Conservation (phyloP, 1,284 basidiomycete species). For the Chiua sp. region DNA sequence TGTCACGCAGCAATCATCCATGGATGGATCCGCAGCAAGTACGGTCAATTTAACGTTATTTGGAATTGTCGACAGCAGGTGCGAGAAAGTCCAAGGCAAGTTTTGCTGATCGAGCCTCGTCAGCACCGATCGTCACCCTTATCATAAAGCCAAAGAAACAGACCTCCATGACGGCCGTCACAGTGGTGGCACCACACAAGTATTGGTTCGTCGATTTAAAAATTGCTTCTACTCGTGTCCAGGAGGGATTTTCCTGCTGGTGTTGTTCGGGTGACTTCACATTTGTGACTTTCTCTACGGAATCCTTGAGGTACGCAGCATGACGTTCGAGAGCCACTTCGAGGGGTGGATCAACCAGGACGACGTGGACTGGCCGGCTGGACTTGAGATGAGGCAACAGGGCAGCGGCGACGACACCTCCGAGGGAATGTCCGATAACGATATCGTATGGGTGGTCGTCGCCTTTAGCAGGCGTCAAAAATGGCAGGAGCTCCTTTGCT, state of each 20-base stretch:
- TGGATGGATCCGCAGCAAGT: slow-evolving; percentile 23
- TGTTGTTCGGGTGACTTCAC: slow-evolving; percentile 2
- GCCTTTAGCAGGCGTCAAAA: slow-evolving; percentile 2
- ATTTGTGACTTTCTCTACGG: neutral
- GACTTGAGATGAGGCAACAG: slow-evolving; percentile 11
- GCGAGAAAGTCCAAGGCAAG: slow-evolving; percentile 20
- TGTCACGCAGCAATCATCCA: neutral
- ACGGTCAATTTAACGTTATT: slow-evolving; percentile 19
- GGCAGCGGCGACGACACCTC: slow-evolving; percentile 11
- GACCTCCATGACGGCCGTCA: slow-evolving; percentile 14
- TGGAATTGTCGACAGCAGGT: slow-evolving; percentile 6
- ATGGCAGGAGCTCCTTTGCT: slow-evolving; percentile 12
- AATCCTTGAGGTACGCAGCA: neutral
- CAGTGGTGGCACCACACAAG: slow-evolving; percentile 8
- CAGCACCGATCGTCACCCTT: neutral
- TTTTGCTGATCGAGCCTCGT: slow-evolving; percentile 22
- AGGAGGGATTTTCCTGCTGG: neutral
- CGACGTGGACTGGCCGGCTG: slow-evolving; percentile 5
- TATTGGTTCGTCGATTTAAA: neutral
- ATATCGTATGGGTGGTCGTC: slow-evolving; percentile 7
- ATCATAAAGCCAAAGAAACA: neutral
- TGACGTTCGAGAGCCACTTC: neutral
- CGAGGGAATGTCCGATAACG: slow-evolving; percentile 29
- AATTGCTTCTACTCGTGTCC: slow-evolving; percentile 1
- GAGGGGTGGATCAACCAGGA: slow-evolving; percentile 27